These are phyloP conservation scores for Mucor plumbeus DNA, from an alignment of 371 early-diverging fungal species.

Conservation along the genomic window DNA sequence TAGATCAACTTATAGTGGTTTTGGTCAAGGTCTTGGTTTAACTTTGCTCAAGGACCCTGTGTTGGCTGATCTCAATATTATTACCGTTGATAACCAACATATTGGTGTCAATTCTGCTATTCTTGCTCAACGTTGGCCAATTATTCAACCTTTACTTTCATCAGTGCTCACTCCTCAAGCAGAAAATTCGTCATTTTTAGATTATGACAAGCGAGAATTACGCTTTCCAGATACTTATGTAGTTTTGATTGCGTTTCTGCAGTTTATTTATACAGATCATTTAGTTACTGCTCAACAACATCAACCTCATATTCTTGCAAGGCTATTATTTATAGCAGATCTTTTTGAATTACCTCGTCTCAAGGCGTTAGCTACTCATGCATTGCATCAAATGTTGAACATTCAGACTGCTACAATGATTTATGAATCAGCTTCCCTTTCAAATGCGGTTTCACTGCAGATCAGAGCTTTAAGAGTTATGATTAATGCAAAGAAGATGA, in stretches of 20 bases:
- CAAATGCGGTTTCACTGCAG: slow-evolving; percentile 55
- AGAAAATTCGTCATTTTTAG: slow-evolving; percentile 3
- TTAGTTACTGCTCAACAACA: slow-evolving; percentile 62
- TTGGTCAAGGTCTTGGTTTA: slow-evolving; percentile 60
- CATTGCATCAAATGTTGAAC: slow-evolving; percentile 64
- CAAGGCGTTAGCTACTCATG: slow-evolving; percentile 53
- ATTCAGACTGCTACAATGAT: slow-evolving; percentile 65
- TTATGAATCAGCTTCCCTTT: slow-evolving; percentile 58
- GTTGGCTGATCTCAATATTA: slow-evolving; percentile 59
- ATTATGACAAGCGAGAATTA: slow-evolving; percentile 24
- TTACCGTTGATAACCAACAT: slow-evolving; percentile 59
- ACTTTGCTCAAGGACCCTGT: slow-evolving; percentile 60
- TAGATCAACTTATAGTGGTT: slow-evolving; percentile 30
- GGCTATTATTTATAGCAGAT: slow-evolving; percentile 61
- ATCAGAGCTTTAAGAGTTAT: slow-evolving; percentile 57
- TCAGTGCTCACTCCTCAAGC: slow-evolving; percentile 27
- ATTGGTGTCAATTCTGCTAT: slow-evolving; percentile 67
- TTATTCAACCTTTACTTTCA: slow-evolving; percentile 32
- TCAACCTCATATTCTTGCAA: slow-evolving; percentile 58
- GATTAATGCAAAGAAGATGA: slow-evolving; percentile 50
- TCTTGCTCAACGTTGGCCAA: slow-evolving; percentile 70
- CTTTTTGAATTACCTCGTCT: slow-evolving; percentile 59
- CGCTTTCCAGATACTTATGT: slow-evolving; percentile 62
- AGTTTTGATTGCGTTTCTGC: slow-evolving; percentile 62
- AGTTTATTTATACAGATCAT: slow-evolving; percentile 71